Evolutionary conservation across 768 basidiomycete genomes (phyloP).

Genomic region (Termitomyces sp.): DNA sequence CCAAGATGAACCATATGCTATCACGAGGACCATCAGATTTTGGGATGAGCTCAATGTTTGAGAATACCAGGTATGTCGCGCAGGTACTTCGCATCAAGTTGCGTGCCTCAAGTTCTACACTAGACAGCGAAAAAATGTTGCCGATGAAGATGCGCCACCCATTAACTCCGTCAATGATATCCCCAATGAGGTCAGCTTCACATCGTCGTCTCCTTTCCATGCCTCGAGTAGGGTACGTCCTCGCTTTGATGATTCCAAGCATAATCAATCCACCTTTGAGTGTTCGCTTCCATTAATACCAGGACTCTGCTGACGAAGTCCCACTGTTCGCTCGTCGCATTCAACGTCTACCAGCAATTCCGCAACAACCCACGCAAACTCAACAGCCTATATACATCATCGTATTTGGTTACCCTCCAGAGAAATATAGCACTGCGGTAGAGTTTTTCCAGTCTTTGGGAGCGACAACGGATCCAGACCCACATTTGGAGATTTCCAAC

Average conservation of each 20-base stretch:
- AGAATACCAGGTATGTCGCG: conserved; percentile 51
- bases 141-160: conserved; percentile 80
- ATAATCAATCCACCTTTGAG: neutral
- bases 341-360: conserved; percentile 20
- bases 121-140: conserved; percentile 55
- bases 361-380: conserved; percentile 17
- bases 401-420: conserved; percentile 86
- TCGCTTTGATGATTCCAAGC: conserved; percentile 2
- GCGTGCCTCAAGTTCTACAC: neutral
- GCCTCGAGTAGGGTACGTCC: conserved; percentile 32
- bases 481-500: conserved; percentile 63
- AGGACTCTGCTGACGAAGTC: conserved; percentile 35
- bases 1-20: conserved; percentile 69
- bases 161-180: conserved; percentile 72
- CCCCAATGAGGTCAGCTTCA: conserved; percentile 47
- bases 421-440: conserved; percentile 64
- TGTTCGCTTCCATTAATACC: neutral
- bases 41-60: conserved; percentile 83
- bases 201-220: conserved; percentile 33
- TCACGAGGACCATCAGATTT: conserved; percentile 60
- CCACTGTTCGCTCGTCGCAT: conserved; percentile 33
- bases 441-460: conserved; percentile 76
- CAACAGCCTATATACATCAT: conserved; percentile 55
- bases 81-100: neutral
- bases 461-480: conserved; percentile 61